Base-by-base conservation (phyloP, 306 rosid genomes). In the Ziziphus jujuba region DNA sequence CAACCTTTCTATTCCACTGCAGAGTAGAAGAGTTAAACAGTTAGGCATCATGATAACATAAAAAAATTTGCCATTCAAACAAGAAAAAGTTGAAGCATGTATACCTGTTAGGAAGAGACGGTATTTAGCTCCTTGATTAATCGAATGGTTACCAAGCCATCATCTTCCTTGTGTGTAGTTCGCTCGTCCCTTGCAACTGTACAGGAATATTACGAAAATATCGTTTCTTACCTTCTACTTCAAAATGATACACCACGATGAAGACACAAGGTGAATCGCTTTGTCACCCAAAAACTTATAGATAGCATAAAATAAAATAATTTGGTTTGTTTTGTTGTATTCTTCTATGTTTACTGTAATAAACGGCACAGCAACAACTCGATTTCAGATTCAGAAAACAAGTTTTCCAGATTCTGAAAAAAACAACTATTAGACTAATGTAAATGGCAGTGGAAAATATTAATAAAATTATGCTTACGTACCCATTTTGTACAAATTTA, bases 31-130 rank as follows among this genome's bases (percentile, higher is more conserved):
- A 59, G 69, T 35, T 38, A 66, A 6, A 56, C 31, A 23, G 36
- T 23, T 24, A 55, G 14, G 1, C 25, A 19, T 14, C 25, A 24
- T 72, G 57, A 11, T 57, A 19, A 20, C 23, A 55, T 44, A 50
- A 49, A 63, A 71, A 11, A 10, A 21, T 50, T 56, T 22, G 38
- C 22, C 34, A 67, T 34, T 23, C 15, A 10, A 11, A 12, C 45
- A 40, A 40, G 45, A n/a, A 56, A 49, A 50, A 38, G 56, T 57
- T 16, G 63, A 71, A 73, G 65, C 55, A 75, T 44, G 55, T 75
- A 54, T 84, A 92, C 97, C 95, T 87, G 51, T 83, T 59, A 31
- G 96, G 74, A 71, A 87, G 73, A 58, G 85, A 73, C 33, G 88
- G 84, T 16, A 86, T 62, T n/a, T 51, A 86, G 65, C 77, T 86